phyloP scores from a whole-genome alignment of 352 stramenopile genomes.

The Thraustochytrium striatum region DNA sequence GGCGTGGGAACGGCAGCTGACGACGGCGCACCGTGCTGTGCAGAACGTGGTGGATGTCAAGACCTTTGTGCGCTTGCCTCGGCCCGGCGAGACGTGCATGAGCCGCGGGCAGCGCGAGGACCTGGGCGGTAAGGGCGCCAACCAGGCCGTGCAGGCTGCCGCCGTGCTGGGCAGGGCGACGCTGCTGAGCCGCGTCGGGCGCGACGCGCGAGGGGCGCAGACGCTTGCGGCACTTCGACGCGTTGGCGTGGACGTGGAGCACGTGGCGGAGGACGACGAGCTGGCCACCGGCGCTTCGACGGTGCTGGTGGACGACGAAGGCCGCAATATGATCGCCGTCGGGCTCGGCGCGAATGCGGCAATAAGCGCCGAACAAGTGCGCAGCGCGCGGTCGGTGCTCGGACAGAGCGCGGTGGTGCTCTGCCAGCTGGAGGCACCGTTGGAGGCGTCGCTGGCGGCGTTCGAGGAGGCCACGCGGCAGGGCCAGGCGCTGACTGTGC shows the following conservation, averaged over 20 bases:
- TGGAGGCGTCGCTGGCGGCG: not conserved
- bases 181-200: not conserved
- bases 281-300: not conserved
- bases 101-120: not conserved
- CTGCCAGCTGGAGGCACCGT: not conserved
- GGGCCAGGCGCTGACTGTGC: not conserved
- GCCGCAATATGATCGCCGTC: constrained; percentile 1
- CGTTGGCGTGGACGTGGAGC: not conserved
- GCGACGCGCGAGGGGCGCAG: not conserved
- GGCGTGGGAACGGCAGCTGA: no score
- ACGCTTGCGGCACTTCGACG: not conserved
- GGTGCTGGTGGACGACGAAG: not conserved
- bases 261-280: not conserved
- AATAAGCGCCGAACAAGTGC: not conserved
- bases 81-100: not conserved
- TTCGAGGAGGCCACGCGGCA: not conserved
- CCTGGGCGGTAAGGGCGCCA: constrained; percentile 15
- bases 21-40: no score
- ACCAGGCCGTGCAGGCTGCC: constrained; percentile 11
- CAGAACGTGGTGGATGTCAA: constrained; percentile 30
- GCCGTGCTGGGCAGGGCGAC: not conserved
- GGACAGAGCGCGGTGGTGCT: not conserved
- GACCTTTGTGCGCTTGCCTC: not conserved
- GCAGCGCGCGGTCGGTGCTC: not conserved
- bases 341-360: not conserved